Conservation (phyloP, 2,329 filamentous ascomycete genomes). For the Botrytis aclada region DNA sequence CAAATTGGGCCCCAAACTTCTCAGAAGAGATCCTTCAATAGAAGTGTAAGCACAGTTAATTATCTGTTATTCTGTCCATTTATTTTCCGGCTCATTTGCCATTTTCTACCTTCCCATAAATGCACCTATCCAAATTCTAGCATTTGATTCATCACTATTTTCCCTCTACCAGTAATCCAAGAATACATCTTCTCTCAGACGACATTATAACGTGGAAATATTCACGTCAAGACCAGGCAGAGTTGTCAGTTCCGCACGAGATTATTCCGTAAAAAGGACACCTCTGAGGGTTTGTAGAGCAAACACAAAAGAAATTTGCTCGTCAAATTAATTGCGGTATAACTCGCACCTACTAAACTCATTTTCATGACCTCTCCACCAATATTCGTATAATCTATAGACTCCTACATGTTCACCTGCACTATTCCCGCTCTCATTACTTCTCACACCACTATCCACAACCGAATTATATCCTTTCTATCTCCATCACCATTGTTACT, state of each 20-base stretch:
- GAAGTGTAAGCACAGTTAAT: background rate
- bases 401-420: background rate
- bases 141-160: background rate
- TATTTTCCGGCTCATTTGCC: background rate
- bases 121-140: rapidly evolving
- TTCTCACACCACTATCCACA: background rate
- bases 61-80: background rate
- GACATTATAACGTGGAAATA: background rate
- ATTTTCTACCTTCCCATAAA: background rate
- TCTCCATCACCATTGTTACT: background rate
- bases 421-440: background rate
- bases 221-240: background rate
- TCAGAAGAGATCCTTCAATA: background rate
- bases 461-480: background rate
- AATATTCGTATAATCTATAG: background rate
- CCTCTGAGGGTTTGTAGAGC: background rate
- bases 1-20: rapidly evolving
- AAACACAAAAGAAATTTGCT: background rate
- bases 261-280: background rate
- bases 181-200: background rate
- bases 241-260: background rate
- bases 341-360: background rate
- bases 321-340: too few relatives aligned
- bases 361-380: background rate
- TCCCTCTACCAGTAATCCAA: background rate